phyloP scores from a whole-genome alignment of 2,329 filamentous ascomycete genomes.

The Scolecobasidium constrictum region DNA sequence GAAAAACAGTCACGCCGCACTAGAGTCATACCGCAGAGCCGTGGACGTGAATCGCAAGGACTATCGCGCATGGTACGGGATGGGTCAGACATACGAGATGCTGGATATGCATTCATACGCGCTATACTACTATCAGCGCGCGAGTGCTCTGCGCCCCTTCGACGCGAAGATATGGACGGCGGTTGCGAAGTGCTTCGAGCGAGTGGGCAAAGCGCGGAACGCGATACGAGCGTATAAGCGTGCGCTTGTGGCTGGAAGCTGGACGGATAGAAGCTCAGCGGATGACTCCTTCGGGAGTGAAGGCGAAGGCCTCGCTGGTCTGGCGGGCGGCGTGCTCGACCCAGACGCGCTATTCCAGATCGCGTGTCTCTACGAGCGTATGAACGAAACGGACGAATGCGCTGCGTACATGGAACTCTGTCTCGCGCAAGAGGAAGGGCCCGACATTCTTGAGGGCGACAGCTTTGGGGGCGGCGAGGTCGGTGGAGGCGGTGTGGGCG shows the following conservation, averaged over 20 bases:
- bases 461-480: slow-evolving; percentile 25
- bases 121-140: slow-evolving; percentile 94
- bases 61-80: slow-evolving; percentile 94
- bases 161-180: slow-evolving; percentile 99
- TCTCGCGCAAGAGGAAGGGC: slow-evolving; percentile 79
- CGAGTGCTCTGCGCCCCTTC: slow-evolving; percentile 83
- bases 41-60: slow-evolving; percentile 94
- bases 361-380: slow-evolving; percentile 73
- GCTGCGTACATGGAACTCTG: slow-evolving; percentile 94
- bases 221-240: slow-evolving; percentile 93
- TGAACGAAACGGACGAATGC: slow-evolving; percentile 68
- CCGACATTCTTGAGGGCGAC: slow-evolving; percentile 18
- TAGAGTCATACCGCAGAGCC: slow-evolving; percentile 89
- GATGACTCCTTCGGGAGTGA: slow-evolving; percentile 35
- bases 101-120: slow-evolving; percentile 97
- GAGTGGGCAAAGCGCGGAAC: slow-evolving; percentile 77
- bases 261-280: slow-evolving; percentile 52
- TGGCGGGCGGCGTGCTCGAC: slow-evolving; percentile 55
- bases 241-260: slow-evolving; percentile 76
- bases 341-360: slow-evolving; percentile 87
- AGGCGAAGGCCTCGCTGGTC: slow-evolving; percentile 28
- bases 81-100: slow-evolving; percentile 95
- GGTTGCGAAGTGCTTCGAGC: slow-evolving; percentile 81
- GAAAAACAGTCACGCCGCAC: slow-evolving; percentile 96
- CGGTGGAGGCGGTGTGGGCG: slow-evolving; percentile 73